Percentiles rank a stretch among this genome's conserved stretches.
These are phyloP conservation scores for Firmiana major DNA, from an alignment of 345 rosid genomes.

Conservation along the genomic window DNA sequence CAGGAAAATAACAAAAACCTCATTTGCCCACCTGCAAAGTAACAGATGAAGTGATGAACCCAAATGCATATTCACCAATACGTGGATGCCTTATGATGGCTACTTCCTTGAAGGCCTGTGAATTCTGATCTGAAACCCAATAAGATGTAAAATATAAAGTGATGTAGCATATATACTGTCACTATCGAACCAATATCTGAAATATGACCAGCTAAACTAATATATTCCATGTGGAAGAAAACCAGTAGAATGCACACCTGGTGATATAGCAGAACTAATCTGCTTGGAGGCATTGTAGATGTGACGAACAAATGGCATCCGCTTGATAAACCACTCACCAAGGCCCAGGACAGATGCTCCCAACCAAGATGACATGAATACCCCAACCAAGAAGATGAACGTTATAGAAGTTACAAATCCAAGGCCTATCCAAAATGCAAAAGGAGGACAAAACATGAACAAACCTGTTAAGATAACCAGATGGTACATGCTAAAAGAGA, in stretches of 20 bases:
- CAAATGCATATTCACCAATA: slow-evolving; percentile 96
- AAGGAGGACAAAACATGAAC: slow-evolving; percentile 18
- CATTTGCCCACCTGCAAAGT: slow-evolving; percentile 65
- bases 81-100: slow-evolving; percentile 98
- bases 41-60: slow-evolving; percentile 89
- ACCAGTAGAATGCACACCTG: slow-evolving; percentile 45
- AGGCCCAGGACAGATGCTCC: slow-evolving; percentile 90
- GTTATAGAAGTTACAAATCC: slow-evolving; percentile 91
- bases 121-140: slow-evolving; percentile 75
- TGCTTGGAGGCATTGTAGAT: slow-evolving; percentile 98
- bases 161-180: background rate
- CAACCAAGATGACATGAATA: slow-evolving; percentile 99
- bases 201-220: background rate
- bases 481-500: background rate
- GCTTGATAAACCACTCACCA: slow-evolving; percentile 98
- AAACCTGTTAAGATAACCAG: background rate
- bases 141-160: slow-evolving; percentile 13
- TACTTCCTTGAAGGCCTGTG: slow-evolving; percentile 94
- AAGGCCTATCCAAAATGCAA: slow-evolving; percentile 55
- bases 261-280: slow-evolving; percentile 97
- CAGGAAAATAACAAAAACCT: slow-evolving; percentile 3
- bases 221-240: background rate
- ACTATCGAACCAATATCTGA: background rate
- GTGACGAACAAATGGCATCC: slow-evolving; percentile 98
- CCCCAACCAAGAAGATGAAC: slow-evolving; percentile 94